Evolutionary conservation across 495 filamentous ascomycete species (phyloP), one percentile per base, ranked within the genome.

Genomic region (Aspergillus baeticus): DNA sequence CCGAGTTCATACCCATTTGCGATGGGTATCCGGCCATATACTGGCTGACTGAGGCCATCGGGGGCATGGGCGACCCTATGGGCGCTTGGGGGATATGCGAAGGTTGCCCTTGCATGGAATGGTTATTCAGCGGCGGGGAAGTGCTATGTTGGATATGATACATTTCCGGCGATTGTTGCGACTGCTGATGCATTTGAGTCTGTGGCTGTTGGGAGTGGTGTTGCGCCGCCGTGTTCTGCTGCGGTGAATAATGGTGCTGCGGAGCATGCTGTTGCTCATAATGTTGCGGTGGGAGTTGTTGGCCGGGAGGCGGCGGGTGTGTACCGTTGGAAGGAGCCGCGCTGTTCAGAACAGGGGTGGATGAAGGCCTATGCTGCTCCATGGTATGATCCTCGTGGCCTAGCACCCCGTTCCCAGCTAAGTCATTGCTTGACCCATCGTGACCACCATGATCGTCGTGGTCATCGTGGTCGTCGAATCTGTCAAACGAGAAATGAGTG

Each of bases 401-500:
- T 4, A 38, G 34, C n/a, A 51, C 13, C 29, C 39, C 29, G 41
- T 60, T 36, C 15, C 34, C 38, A 49, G 56, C 33, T 23, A 58
- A 13, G 17, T 22, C 56, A 35, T 43, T 15, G 15, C 20, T 29
- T n/a, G 43, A 36, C 17, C 34, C 33, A 18, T 59, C 52, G 22
- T 29, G 22, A 26, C 77, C 62, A 83, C 85, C 52, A 75, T 29
- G 26, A 29, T 4, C 4, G 26, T 29, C 26, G 8, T 29, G 26
- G 8, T 29, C 26, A 29, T 29, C 51, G 22, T 23, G 21, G 34
- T 77, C 62, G 84, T 86, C 52, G 75, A 74, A 48, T 81, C 76
- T 34, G 81, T 81, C 43, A 84, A 90, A 67, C 79, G 86, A 75
- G 84, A 69, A 65, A 47, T 66, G 47, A 55, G 64, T 45, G 35